Base-by-base conservation (phyloP, 495 filamentous ascomycete species). In the Bathelium albidoporum region DNA sequence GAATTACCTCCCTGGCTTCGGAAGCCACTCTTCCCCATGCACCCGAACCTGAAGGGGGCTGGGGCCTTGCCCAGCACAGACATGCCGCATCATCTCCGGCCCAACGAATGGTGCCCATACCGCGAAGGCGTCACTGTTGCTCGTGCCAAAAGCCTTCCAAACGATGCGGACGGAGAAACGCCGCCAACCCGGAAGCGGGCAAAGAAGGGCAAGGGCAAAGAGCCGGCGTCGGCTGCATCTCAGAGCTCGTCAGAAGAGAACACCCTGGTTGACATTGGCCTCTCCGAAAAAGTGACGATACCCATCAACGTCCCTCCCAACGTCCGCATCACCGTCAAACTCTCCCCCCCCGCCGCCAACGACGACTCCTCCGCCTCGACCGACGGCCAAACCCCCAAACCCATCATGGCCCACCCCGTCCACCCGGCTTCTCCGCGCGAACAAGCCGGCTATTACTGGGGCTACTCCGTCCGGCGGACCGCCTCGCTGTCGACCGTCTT, bases 1-100 rank as follows among this genome's bases (percentile, higher is more conserved):
- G 89, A 91, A 73, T 86, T 84, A 2, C 88, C 89, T 14, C 87
- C 87, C 1, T 82, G 89, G 73, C 82, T 93, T 66, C 82, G 88
- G 63, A 84, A 79, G 62, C 68, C 73, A 0, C 77, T 93, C 3
- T 89, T 91, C 60, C 82, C 84, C 0, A 68, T 88, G n/a, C 87
- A 91, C 66, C 82, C 86, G 0, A 87, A 90, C 66, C 78, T 93
- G 7, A 73, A 76, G 32, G 78, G 74, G 0, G 86, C 86, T 28
- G 89, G 87, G 10, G 73, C 81, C 2, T 76, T 91, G 28, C 85
- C 86, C 0, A 87, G 82, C 66, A 70, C 91, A 29, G 88, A 90
- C 68, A 87, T 91, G 78, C 89, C 89, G 22, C 86, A 89, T 67
- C 89, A 91, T 70, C 76, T 87, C 5, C 80, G 83, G 62, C 74